A percentile compares a stretch with the other conserved stretches of the same genome.
These are phyloP conservation scores for Vicia faba DNA, from an alignment of 306 rosid genomes.

Conservation along the genomic window DNA sequence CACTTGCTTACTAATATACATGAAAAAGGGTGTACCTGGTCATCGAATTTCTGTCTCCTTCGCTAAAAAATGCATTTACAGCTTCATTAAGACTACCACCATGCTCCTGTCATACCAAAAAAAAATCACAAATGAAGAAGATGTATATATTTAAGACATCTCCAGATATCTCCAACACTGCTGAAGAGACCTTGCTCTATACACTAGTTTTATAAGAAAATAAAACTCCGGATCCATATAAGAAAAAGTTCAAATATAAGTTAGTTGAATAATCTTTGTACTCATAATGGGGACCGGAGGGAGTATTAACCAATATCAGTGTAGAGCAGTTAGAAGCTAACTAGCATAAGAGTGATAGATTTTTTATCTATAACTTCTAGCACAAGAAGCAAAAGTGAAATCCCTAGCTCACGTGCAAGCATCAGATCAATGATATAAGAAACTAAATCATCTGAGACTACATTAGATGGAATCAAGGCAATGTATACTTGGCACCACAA, in stretches of 20 bases:
- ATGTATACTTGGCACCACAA: background rate
- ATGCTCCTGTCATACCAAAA: conserved; percentile 64
- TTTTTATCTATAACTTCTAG: background rate
- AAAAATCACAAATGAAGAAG: conserved; percentile 18
- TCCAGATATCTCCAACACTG: background rate
- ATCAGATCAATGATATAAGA: conserved; percentile 1
- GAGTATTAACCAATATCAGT: background rate
- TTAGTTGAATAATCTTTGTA: too few species aligned
- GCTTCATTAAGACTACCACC: conserved; percentile 86
- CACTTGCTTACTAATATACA: conserved; percentile 10
- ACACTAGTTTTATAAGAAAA: conserved; percentile 8
- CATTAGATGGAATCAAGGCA: background rate
- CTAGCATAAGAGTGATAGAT: background rate
- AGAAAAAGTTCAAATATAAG: too few species aligned
- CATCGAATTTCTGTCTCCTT: conserved; percentile 64
- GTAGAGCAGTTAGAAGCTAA: background rate
- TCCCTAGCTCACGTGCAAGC: background rate
- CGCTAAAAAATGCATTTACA: conserved; percentile 75
- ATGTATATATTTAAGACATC: background rate
- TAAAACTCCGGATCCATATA: too few species aligned
- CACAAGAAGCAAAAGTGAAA: background rate
- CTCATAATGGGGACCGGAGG: too few species aligned
- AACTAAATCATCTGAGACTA: conserved; percentile 1
- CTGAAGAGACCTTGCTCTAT: background rate
- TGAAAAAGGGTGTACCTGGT: conserved; percentile 46